Evolutionary conservation across 2,329 filamentous ascomycete genomes (phyloP), one percentile per base, ranked within the genome.

Genomic region (Dothistroma pini): DNA sequence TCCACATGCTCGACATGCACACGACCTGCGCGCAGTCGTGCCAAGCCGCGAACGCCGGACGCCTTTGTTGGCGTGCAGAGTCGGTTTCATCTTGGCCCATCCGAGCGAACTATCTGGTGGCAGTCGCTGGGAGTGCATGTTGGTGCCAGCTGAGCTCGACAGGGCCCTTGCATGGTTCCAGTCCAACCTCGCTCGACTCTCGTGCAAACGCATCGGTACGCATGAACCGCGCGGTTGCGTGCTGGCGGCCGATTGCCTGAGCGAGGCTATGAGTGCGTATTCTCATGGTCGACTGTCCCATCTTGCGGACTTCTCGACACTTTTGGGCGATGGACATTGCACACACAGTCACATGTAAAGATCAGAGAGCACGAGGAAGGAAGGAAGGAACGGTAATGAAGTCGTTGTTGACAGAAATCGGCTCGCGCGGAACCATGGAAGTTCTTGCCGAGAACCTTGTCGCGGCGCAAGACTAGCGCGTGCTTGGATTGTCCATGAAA

Each of bases 21-120:
- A 14, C n/a, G 41, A 14, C 4, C 4, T 19, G 16, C 8, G 16
- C 8, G 41, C 4, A 34, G 34, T 29, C 25, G 10, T 22, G 32
- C 52, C 52, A 54, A 54, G 52, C 52, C 52, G 22, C 31, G 52
- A 34, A 54, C n/a, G 38, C 14, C n/a, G 14, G 16, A 44, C 9
- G 41, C n/a, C 41, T 44, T 21, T 2, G 41, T 44, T 44, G 41
- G 41, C 41, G 41, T 44, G 41, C 41, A 44, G 41, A 16, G 41
- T 44, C 16, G 41, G n/a, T 44, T 14, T 44, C 41, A n/a, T 44
- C 14, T 8, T 19, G 41, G 41, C 16, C n/a, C n/a, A 44, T 44
- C 14, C 41, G 41, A 44, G 41, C 41, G 41, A 44, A 44, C 41
- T 14, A 44, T 6, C 3, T 19, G 2, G 41, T n/a, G 41, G 32